Evolutionary conservation across 2,329 filamentous ascomycete species (phyloP).

Genomic region (Incumbomyces delicatus): DNA sequence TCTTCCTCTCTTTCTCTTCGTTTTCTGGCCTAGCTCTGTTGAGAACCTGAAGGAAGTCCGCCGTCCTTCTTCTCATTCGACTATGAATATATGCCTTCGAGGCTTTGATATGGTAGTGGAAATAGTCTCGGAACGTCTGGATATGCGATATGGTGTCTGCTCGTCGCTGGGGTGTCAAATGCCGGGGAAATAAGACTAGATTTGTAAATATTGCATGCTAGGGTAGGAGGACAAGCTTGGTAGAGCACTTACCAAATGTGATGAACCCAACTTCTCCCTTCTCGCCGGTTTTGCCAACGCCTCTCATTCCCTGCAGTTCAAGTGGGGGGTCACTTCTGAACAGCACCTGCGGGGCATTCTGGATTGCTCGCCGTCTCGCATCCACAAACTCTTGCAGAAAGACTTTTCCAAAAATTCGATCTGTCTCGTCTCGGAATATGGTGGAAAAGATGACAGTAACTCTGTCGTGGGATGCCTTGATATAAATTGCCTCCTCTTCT

Average conservation of each 20-base stretch:
- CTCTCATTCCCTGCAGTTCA: constrained; percentile 77
- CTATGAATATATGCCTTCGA: constrained; percentile 99
- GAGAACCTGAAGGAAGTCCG: constrained; percentile 97
- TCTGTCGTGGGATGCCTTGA: constrained; percentile 93
- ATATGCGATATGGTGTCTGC: constrained; percentile 97
- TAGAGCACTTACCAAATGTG: constrained; percentile 66
- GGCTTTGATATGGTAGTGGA: constrained; percentile 99
- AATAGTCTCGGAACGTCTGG: constrained; percentile 99
- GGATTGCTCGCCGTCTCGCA: constrained; percentile 83
- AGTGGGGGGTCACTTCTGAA: constrained; percentile 92
- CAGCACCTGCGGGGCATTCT: constrained; percentile 95
- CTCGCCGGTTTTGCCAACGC: constrained; percentile 63
- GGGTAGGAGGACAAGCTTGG: constrained; percentile 8
- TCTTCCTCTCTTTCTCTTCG: constrained; percentile 97
- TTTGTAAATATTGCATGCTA: constrained; percentile 4
- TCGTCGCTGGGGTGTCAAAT: constrained; percentile 81
- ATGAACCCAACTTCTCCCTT: constrained; percentile 86
- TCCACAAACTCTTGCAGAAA: constrained; percentile 99
- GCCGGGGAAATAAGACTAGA: constrained; percentile 79
- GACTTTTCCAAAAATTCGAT: constrained; percentile 93
- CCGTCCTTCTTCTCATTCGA: constrained; percentile 92
- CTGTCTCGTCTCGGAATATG: constrained; percentile 94
- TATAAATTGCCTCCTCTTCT: constrained; percentile 96
- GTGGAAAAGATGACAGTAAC: constrained; percentile 99
- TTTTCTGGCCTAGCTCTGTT: constrained; percentile 89